These are phyloP conservation scores for Phytophthora colocasiae DNA, from an alignment of 352 stramenopile species.

Conservation along the genomic window DNA sequence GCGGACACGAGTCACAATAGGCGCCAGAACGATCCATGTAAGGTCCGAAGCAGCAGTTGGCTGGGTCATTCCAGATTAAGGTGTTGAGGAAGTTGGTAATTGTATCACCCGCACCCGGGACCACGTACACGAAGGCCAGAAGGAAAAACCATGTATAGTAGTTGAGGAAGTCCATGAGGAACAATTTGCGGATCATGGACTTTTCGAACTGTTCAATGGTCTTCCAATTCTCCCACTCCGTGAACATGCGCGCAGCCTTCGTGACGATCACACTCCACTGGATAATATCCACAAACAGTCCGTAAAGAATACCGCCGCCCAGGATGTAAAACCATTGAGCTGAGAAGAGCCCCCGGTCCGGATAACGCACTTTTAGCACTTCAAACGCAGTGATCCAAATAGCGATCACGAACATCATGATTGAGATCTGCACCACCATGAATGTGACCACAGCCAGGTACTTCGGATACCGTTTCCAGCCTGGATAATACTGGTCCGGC, in stretches of 20 bases:
- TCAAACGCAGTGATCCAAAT: constrained; percentile 88
- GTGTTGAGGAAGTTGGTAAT: constrained; percentile 86
- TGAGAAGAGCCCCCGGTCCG: constrained; percentile 66
- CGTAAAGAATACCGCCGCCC: constrained; percentile 76
- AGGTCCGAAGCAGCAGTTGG: constrained; percentile 85
- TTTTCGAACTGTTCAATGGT: constrained; percentile 87
- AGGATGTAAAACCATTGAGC: constrained; percentile 87
- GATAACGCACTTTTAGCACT: constrained; percentile 78
- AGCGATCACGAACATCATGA: constrained; percentile 88
- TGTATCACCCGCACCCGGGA: constrained; percentile 78
- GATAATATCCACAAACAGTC: constrained; percentile 84
- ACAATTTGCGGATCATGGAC: constrained; percentile 79
- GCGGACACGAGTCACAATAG: constrained; percentile 64
- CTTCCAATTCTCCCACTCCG: constrained; percentile 88
- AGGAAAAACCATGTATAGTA: constrained; percentile 92
- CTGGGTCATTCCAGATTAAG: constrained; percentile 75
- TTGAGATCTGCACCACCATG: constrained; percentile 83
- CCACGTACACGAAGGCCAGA: constrained; percentile 87
- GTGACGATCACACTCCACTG: constrained; percentile 87
- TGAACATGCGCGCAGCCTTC: constrained; percentile 71
- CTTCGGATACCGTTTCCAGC: constrained; percentile 80
- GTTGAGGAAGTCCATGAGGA: constrained; percentile 90
- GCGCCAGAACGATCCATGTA: constrained; percentile 62
- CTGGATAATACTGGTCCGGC: constrained; percentile 69
- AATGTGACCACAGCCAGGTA: constrained; percentile 70